Base-by-base conservation (phyloP, 768 basidiomycete genomes). In the Boletus patriciae region DNA sequence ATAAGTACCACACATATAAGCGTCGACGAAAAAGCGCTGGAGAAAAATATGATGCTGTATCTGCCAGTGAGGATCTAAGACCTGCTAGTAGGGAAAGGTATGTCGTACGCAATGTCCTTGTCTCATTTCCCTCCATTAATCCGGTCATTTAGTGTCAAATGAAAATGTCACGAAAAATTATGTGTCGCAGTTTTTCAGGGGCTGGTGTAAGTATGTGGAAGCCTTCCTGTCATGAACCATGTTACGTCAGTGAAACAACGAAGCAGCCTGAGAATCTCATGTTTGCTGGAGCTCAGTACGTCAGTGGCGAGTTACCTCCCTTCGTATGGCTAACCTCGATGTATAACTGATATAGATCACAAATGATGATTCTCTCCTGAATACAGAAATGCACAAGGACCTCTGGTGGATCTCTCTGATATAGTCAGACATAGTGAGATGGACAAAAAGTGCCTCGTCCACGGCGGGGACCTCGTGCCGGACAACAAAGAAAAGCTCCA, bases 1-100 rank as follows among this genome's bases (percentile, higher is more conserved):
- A n/a, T n/a, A n/a, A n/a, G n/a, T n/a, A n/a, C n/a, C n/a, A n/a
- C n/a, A n/a, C n/a, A n/a, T n/a, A n/a, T n/a, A n/a, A n/a, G n/a
- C 13, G 40, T 68, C n/a, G 58, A 64, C 6, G 62, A 31, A 1
- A 52, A 57, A 21, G 51, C 52, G 10, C 33, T 62, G 7, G 43
- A 56, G 25, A 58, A 68, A 47, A 62, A 12, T n/a, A 63, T 36
- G 62, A 60, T 13, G 38, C 59, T 16, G 43, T 29, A 1, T 19
- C 31, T 38, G n/a, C n/a, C n/a, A n/a, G n/a, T n/a, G n/a, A n/a
- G n/a, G n/a, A n/a, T n/a, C n/a, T n/a, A n/a, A n/a, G 12, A 61
- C 59, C 16, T 68, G 67, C 38, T 68, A 68, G 49, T 60, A 59
- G 9, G 65, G 62, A 52, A 69, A 66, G 46, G 66, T 52, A 42